Evolutionary conservation across 345 rosid species (phyloP), one percentile per base, ranked within the genome.

Genomic region (Lumnitzera littorea): DNA sequence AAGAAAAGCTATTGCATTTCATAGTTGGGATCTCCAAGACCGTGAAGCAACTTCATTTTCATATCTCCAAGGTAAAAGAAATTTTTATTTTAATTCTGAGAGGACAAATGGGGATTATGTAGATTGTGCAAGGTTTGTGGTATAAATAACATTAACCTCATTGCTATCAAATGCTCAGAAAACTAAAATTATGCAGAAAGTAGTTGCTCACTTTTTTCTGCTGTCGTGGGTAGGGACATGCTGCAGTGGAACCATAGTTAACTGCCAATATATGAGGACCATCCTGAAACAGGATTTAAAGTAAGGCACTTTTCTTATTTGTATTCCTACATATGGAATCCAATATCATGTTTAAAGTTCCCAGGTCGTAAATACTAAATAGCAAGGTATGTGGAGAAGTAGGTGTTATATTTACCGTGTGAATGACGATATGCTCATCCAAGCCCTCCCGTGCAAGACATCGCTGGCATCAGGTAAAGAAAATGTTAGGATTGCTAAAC

Each of bases 341-440:
- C 12, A 13, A 20, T n/a, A 50, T 61, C 25, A 60, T 47, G 31
- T 8, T 29, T 29, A 10, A 25, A 46, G 57, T 11, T 20, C 20
- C 20, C 20, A 20, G 20, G 20, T 20, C 12, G 14, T 15, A 9
- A 0, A 27, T 17, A 0, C 13, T 5, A 20, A 2, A 25, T 41
- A 52, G 54, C 53, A 47, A 7, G 23, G 15, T 53, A 27, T 25
- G 12, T 43, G 36, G 67, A 16, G 14, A 17, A 13, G 20, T 57
- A 29, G 36, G 24, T 51, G 24, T 46, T 51, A 56, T 51, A n/a
- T 61, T 77, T 84, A 90, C 99, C 95, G 70, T 83, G 80, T 87
- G 94, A 66, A 92, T 89, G 25, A 76, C 74, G 72, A 92, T 85
- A 78, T 82, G 88, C 71, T 92, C 98, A 53, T 89, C 97, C 90